These are phyloP conservation scores for Leptographium lundbergii DNA, from an alignment of 2,329 filamentous ascomycete species.

Conservation along the genomic window DNA sequence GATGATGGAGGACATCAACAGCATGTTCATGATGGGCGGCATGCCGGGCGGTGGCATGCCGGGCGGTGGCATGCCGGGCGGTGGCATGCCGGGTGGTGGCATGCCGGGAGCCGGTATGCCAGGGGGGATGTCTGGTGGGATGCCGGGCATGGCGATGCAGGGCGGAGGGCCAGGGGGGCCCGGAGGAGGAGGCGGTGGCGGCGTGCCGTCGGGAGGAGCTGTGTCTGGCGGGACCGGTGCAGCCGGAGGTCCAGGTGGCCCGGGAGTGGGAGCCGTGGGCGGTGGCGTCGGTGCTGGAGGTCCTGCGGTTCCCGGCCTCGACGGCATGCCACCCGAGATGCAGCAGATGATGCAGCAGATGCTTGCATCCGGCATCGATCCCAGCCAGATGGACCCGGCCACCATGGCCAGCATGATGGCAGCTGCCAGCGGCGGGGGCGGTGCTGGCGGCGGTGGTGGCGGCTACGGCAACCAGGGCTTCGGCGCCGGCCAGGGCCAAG, in stretches of 20 bases:
- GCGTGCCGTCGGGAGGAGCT: background rate
- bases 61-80: constrained; percentile 17
- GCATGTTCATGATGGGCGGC: constrained; percentile 53
- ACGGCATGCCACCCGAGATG: constrained; percentile 54
- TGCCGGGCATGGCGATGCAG: background rate
- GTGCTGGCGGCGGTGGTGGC: constrained; percentile 36
- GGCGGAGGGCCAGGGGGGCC: background rate
- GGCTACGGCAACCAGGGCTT: constrained; percentile 27
- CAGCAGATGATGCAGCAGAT: constrained; percentile 59
- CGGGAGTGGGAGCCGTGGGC: background rate
- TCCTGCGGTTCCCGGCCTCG: constrained; percentile 25
- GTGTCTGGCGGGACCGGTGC: background rate
- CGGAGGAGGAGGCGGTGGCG: too few species aligned
- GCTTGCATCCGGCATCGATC: constrained; percentile 53
- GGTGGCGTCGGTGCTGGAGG: background rate
- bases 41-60: constrained; percentile 25
- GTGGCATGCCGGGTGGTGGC: constrained; percentile 19
- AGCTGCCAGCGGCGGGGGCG: constrained; percentile 30
- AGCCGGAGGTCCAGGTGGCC: background rate
- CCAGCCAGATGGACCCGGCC: constrained; percentile 51
- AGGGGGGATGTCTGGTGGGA: constrained; percentile 22
- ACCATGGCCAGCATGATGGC: constrained; percentile 48
- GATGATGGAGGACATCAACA: constrained; percentile 58
- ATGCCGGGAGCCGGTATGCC: constrained; percentile 6
- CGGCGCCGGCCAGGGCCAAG: constrained; percentile 17